Percentiles rank a stretch among this genome's conserved stretches.
These are phyloP conservation scores for Oryza punctata DNA, from an alignment of 176 grass and related monocot genomes.

Conservation along the genomic window DNA sequence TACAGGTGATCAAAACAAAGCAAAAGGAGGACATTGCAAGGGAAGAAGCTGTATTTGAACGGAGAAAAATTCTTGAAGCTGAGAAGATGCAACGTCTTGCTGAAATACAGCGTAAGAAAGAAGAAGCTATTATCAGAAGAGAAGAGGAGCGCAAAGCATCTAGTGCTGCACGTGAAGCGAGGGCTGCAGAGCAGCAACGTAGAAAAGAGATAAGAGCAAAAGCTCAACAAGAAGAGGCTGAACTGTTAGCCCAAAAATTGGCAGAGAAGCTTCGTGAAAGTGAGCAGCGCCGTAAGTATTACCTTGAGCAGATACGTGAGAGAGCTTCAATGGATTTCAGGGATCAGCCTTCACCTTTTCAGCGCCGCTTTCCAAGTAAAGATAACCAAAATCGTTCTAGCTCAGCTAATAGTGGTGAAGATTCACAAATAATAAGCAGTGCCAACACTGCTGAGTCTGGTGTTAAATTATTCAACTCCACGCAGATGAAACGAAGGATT, in stretches of 20 bases:
- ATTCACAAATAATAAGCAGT: slow-evolving; percentile 56
- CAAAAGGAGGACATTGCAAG: slow-evolving; percentile 98
- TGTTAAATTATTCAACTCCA: slow-evolving; percentile 60
- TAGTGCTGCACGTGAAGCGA: slow-evolving; percentile 91
- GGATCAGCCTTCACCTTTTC: slow-evolving; percentile 95
- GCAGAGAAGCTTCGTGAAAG: slow-evolving; percentile 97
- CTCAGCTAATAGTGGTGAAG: slow-evolving; percentile 69
- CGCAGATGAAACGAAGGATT: slow-evolving; percentile 79
- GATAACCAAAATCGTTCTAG: slow-evolving; percentile 68
- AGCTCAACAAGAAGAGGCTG: slow-evolving; percentile 91
- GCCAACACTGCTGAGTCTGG: slow-evolving; percentile 54
- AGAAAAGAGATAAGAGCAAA: slow-evolving; percentile 98
- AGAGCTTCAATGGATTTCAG: slow-evolving; percentile 99
- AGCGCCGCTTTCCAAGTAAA: slow-evolving; percentile 88
- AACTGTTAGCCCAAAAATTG: slow-evolving; percentile 91
- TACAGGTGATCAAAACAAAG: slow-evolving; percentile 96
- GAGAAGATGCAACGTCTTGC: slow-evolving; percentile 97
- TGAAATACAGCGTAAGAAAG: slow-evolving; percentile 96
- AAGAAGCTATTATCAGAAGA: slow-evolving; percentile 95
- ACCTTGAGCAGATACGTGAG: slow-evolving; percentile 99
- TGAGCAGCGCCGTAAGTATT: slow-evolving; percentile 94
- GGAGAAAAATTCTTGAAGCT: slow-evolving; percentile 93
- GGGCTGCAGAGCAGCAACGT: slow-evolving; percentile 79
- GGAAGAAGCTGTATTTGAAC: slow-evolving; percentile 98
- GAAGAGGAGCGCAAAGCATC: slow-evolving; percentile 99